Conservation (phyloP, 352 stramenopile species). For the Phytophthora palmivora region DNA sequence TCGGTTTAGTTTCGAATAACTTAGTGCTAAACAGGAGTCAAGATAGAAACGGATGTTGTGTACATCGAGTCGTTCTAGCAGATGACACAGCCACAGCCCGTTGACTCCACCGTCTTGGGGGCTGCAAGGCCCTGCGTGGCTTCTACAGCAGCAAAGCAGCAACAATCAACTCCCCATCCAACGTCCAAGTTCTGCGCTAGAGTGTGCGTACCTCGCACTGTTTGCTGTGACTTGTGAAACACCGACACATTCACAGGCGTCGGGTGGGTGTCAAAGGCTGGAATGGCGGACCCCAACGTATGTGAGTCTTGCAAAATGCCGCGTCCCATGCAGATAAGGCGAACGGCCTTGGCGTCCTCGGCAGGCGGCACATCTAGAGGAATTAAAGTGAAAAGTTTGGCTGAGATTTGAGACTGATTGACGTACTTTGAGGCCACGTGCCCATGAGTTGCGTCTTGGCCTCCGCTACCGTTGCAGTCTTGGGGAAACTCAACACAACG, state of each 20-base stretch:
- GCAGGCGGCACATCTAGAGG: constrained; percentile 51
- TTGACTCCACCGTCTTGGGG: constrained; percentile 53
- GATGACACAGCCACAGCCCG: constrained; percentile 69
- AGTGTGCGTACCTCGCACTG: constrained; percentile 37
- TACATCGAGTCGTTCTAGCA: constrained; percentile 40
- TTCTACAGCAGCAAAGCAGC: constrained; percentile 30
- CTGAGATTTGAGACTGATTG: background rate
- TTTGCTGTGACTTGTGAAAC: constrained; percentile 52
- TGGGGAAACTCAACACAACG: constrained; percentile 67
- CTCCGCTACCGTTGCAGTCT: constrained; percentile 49
- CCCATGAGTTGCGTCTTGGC: constrained; percentile 76
- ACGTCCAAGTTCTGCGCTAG: constrained; percentile 11
- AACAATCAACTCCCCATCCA: constrained; percentile 10
- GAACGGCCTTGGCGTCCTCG: constrained; percentile 70
- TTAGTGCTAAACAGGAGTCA: constrained; percentile 40
- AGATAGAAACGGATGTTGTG: constrained; percentile 34
- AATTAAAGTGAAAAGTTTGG: constrained; percentile 6
- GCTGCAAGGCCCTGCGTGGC: constrained; percentile 25
- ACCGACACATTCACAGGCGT: constrained; percentile 96
- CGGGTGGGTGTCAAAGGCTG: constrained; percentile 93
- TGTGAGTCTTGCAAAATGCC: constrained; percentile 92
- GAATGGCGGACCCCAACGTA: constrained; percentile 85
- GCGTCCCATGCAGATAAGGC: constrained; percentile 96
- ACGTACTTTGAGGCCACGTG: constrained; percentile 70
- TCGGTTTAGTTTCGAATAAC: constrained; percentile 37